These are phyloP conservation scores for Apiotrichum sp. DNA, from an alignment of 1,284 basidiomycete genomes.

Conservation along the genomic window DNA sequence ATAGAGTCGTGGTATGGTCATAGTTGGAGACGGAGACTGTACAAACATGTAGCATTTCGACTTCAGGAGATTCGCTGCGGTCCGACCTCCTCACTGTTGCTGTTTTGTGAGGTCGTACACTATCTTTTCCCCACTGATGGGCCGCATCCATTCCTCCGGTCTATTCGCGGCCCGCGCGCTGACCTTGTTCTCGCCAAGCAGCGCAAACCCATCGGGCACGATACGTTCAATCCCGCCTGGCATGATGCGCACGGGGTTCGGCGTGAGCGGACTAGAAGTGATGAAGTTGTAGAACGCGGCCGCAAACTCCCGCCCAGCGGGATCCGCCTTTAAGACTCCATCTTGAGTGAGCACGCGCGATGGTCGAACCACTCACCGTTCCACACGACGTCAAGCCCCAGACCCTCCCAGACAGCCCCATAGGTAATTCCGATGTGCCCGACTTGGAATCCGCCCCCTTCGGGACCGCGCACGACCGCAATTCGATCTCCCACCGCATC, in stretches of 20 bases:
- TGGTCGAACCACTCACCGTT: too few relatives aligned
- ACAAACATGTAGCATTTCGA: too few relatives aligned
- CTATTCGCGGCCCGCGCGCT: not conserved
- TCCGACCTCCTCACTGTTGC: too few relatives aligned
- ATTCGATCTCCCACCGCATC: too few relatives aligned
- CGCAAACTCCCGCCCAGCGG: conserved; percentile 4
- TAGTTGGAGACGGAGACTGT: too few relatives aligned
- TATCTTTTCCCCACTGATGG: conserved; percentile 10
- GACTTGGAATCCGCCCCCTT: not conserved
- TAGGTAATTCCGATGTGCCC: conserved; percentile 1
- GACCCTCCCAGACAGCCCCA: conserved; percentile 14
- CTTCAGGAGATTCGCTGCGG: too few relatives aligned
- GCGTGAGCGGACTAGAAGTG: not conserved
- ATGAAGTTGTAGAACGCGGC: conserved; percentile 2
- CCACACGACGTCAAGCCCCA: not conserved
- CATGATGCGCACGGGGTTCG: conserved; percentile 10
- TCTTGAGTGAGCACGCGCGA: too few relatives aligned
- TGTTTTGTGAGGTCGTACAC: conserved; percentile 1
- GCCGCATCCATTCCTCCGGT: conserved; percentile 3
- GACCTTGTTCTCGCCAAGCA: conserved; percentile 3
- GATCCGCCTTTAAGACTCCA: too few relatives aligned
- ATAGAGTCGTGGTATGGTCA: too few relatives aligned
- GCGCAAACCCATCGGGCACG: conserved; percentile 5
- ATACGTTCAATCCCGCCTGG: conserved; percentile 8
- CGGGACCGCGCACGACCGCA: not conserved